A percentile compares a stretch with the other conserved stretches of the same genome.
phyloP scores from a whole-genome alignment of 2,329 filamentous ascomycete genomes.

The Neofusicoccum ribis region DNA sequence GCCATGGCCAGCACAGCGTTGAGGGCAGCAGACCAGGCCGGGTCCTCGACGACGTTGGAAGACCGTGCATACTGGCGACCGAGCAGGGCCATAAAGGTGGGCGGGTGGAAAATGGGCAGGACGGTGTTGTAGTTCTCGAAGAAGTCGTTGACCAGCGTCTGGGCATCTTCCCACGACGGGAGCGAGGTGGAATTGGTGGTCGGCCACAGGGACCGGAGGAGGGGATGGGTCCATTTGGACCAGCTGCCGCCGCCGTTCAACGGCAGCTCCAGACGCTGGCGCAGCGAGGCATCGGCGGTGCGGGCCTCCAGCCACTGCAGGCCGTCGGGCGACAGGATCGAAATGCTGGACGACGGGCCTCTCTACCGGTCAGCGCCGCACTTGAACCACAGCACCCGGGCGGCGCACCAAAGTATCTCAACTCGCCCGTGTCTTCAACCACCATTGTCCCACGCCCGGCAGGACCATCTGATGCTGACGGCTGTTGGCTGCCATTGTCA shows the following conservation, averaged over 20 bases:
- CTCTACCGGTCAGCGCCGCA: background rate
- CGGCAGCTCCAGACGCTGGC: conserved; percentile 6
- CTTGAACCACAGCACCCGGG: background rate
- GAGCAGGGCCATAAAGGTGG: conserved; percentile 3
- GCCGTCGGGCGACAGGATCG: conserved; percentile 1
- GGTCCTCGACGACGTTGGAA: background rate
- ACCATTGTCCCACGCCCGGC: background rate
- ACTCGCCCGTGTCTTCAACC: conserved; percentile 1
- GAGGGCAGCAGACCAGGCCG: background rate
- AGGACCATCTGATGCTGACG: background rate
- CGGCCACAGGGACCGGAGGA: background rate
- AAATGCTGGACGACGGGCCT: conserved; percentile 12
- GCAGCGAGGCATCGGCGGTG: conserved; percentile 8
- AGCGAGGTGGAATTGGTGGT: background rate
- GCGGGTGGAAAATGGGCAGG: conserved; percentile 1
- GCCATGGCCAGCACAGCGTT: conserved; percentile 6
- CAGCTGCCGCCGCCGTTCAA: conserved; percentile 5
- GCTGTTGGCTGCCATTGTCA: background rate
- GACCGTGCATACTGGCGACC: background rate
- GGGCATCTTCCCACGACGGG: background rate
- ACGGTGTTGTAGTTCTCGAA: background rate
- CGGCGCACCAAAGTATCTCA: conserved; percentile 7
- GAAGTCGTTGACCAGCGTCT: background rate
- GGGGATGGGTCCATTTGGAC: conserved; percentile 2
- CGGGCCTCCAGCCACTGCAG: conserved; percentile 6